Conservation (phyloP, 2,329 filamentous ascomycete genomes). For the Furcasterigmium furcatum region DNA sequence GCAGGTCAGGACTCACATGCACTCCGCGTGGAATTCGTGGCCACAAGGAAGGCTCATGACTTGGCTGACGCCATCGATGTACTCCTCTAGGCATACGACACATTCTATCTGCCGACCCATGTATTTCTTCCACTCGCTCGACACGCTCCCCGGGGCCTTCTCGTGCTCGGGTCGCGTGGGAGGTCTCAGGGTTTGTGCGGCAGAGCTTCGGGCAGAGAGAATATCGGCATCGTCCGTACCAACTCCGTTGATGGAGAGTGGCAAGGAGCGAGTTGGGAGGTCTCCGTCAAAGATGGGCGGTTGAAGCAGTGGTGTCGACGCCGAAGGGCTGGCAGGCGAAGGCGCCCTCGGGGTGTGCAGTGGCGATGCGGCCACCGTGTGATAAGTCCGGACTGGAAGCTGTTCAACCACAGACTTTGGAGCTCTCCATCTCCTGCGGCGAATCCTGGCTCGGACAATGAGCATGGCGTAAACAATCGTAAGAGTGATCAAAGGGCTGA, state of each 20-base stretch:
- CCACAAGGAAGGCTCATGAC: conserved; percentile 98
- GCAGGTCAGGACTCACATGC: conserved; percentile 72
- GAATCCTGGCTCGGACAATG: conserved; percentile 82
- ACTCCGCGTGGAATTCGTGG: conserved; percentile 95
- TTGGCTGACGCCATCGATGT: conserved; percentile 86
- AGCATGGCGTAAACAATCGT: conserved; percentile 90
- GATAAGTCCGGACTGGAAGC: conserved; percentile 92
- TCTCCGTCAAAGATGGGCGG: conserved; percentile 26
- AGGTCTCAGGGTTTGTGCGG: conserved; percentile 31
- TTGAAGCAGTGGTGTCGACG: conserved; percentile 78
- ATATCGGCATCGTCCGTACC: background rate
- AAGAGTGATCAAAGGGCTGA: conserved; percentile 88
- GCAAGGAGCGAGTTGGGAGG: conserved; percentile 34
- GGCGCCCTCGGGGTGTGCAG: conserved; percentile 54
- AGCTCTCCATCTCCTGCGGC: conserved; percentile 89
- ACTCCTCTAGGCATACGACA: conserved; percentile 95
- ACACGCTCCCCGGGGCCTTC: conserved; percentile 38
- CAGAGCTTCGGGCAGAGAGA: conserved; percentile 24
- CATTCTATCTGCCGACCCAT: conserved; percentile 77
- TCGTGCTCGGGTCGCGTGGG: conserved; percentile 38
- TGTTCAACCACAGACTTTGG: conserved; percentile 94
- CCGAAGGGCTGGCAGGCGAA: conserved; percentile 63
- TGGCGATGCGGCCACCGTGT: conserved; percentile 69
- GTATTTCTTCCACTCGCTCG: conserved; percentile 62
- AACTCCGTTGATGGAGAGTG: background rate